Evolutionary conservation across 805 yeast genomes (phyloP).

Genomic region (Yamadazyma insecticola): DNA sequence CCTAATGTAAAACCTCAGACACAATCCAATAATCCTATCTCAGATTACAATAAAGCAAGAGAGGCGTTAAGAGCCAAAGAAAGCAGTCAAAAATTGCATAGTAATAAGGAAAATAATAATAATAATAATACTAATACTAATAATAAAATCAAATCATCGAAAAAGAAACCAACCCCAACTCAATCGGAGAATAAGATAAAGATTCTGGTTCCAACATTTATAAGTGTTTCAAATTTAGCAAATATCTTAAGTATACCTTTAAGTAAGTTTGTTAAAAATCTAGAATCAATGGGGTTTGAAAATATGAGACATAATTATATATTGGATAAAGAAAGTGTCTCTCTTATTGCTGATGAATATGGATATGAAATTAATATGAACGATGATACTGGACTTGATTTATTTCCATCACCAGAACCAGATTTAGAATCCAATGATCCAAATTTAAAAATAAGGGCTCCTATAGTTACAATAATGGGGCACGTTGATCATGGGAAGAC

Average conservation of each 20-base stretch:
- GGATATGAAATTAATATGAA: constrained; percentile 60
- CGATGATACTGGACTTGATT: constrained; percentile 57
- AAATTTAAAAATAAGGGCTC: constrained; percentile 66
- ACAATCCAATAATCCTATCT: too few relatives aligned
- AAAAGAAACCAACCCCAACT: not conserved
- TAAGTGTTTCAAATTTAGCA: constrained; percentile 76
- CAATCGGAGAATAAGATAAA: constrained; percentile 17
- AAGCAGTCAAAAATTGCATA: constrained; percentile 1
- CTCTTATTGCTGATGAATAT: constrained; percentile 83
- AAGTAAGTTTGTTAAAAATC: constrained; percentile 50
- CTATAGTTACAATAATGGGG: constrained; percentile 97
- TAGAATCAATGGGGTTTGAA: constrained; percentile 71
- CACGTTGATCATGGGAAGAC: constrained; percentile 99
- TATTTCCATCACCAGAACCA: constrained; percentile 49
- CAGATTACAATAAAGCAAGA: constrained; percentile 6
- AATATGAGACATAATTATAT: constrained; percentile 69
- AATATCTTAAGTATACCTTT: constrained; percentile 64
- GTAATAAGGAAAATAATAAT: constrained; percentile 1
- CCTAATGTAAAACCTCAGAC: not conserved
- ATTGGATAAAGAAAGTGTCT: constrained; percentile 80
- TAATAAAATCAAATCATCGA: not conserved
- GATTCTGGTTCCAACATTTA: constrained; percentile 64
- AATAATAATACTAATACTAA: not conserved
- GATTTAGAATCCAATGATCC: constrained; percentile 17
- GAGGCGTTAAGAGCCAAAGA: constrained; percentile 7